Conservation (phyloP, 225 moss, liverwort and hornwort genomes). For the Bryoerythrophyllum caledonicum region DNA sequence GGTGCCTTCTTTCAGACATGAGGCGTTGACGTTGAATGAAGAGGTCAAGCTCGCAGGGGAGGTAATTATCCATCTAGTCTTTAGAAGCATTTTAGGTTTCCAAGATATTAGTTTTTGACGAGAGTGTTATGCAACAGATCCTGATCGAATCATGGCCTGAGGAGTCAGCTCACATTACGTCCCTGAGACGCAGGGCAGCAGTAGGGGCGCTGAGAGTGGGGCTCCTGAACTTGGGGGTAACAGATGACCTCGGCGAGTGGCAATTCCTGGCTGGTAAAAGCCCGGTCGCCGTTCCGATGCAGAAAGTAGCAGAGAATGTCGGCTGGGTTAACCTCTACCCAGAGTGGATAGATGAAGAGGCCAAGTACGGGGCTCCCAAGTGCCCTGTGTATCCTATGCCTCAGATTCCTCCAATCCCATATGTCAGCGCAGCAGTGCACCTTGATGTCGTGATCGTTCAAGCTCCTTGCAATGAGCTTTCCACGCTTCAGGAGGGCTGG, state of each 20-base stretch:
- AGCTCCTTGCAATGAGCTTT: conserved; percentile 41
- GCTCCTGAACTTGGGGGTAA: conserved; percentile 47
- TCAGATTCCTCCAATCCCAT: conserved; percentile 21
- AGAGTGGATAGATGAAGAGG: conserved; percentile 71
- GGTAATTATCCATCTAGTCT: background rate
- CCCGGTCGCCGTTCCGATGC: conserved; percentile 35
- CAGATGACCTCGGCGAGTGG: conserved; percentile 53
- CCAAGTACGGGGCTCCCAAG: conserved; percentile 23
- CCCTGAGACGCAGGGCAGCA: conserved; percentile 25
- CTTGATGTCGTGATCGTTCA: conserved; percentile 59
- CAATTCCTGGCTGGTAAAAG: conserved; percentile 35
- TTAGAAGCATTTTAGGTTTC: background rate
- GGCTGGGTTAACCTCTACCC: conserved; percentile 63
- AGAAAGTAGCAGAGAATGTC: conserved; percentile 34
- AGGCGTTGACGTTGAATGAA: conserved; percentile 10
- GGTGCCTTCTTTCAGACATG: conserved; percentile 24
- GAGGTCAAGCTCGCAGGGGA: conserved; percentile 7
- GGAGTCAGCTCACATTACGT: conserved; percentile 23
- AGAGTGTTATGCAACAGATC: conserved; percentile 6
- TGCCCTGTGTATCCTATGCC: conserved; percentile 59
- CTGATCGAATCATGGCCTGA: conserved; percentile 18
- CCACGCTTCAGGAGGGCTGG: conserved; percentile 30
- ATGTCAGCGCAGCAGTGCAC: conserved; percentile 23
- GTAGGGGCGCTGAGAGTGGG: conserved; percentile 46
- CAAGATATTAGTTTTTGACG: background rate